Conservation (phyloP, 805 yeast species). For the Debaryomyces maramus region DNA sequence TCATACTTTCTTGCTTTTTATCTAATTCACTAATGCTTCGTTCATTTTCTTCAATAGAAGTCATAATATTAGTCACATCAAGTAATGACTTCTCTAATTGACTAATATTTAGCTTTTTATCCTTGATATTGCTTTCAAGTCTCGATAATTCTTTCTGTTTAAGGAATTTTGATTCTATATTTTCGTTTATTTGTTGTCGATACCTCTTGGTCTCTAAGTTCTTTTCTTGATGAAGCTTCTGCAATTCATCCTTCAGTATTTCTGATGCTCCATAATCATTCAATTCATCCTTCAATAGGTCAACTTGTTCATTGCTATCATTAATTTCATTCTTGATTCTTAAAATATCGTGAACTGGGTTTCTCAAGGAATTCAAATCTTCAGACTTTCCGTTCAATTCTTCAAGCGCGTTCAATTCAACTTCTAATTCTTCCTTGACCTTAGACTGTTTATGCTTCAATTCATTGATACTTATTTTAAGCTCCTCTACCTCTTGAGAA, state of each 20-base stretch:
- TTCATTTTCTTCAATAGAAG: conserved; percentile 36
- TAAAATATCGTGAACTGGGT: conserved; percentile 32
- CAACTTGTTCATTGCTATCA: conserved; percentile 24
- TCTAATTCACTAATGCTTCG: conserved; percentile 15
- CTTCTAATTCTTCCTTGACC: conserved; percentile 3
- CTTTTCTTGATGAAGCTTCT: conserved; percentile 39
- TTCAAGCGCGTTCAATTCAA: conserved; percentile 6
- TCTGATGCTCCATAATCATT: conserved; percentile 36
- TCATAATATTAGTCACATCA: conserved; percentile 45
- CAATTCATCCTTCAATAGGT: conserved; percentile 32
- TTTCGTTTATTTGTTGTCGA: conserved; percentile 33
- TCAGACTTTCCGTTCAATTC: conserved; percentile 9
- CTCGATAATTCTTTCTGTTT: conserved; percentile 43
- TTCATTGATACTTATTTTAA: conserved; percentile 5
- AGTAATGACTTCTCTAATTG: conserved; percentile 51
- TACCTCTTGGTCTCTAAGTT: conserved; percentile 38
- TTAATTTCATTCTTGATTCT: conserved; percentile 33
- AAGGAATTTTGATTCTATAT: conserved; percentile 44
- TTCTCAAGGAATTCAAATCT: conserved; percentile 19
- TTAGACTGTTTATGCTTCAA: conserved; percentile 2
- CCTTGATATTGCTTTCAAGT: conserved; percentile 53
- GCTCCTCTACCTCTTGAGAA: conserved; percentile 11
- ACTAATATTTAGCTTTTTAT: conserved; percentile 51
- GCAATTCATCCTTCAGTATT: conserved; percentile 47
- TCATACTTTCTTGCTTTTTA: neutral